A percentile compares a stretch with the other conserved stretches of the same genome.
Conservation (phyloP, 2,329 filamentous ascomycete genomes). For the Epichloe scottii region DNA sequence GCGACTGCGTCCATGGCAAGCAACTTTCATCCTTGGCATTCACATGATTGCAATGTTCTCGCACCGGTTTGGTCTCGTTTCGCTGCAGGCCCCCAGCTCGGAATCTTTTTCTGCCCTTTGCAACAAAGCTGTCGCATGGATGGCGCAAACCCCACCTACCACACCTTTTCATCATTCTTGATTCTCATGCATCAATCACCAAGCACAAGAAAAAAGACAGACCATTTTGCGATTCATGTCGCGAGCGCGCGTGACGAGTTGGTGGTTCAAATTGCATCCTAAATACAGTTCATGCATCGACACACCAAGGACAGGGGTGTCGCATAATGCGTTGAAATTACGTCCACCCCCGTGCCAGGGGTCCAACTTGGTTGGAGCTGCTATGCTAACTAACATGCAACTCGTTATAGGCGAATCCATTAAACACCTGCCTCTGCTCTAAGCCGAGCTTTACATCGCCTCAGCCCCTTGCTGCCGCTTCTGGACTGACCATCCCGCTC, state of each 20-base stretch:
- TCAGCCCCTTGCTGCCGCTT: constrained; percentile 78
- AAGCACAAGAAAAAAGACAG: neutral
- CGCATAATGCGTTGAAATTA: constrained; percentile 4
- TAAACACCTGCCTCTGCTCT: constrained; percentile 89
- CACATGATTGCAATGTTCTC: neutral
- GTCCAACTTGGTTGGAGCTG: neutral
- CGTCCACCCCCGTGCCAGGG: neutral
- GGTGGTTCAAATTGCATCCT: neutral
- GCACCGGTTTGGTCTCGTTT: neutral
- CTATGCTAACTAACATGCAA: constrained; percentile 5
- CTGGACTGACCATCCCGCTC: constrained; percentile 89
- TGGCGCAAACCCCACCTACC: neutral
- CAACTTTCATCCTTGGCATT: neutral
- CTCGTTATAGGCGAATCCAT: constrained; percentile 63
- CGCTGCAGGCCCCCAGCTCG: too few species aligned
- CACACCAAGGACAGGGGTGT: neutral
- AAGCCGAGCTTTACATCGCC: constrained; percentile 89
- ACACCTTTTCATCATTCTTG: neutral
- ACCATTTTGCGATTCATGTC: neutral
- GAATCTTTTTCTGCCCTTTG: neutral
- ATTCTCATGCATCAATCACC: neutral
- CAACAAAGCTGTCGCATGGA: neutral
- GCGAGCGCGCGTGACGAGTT: neutral
- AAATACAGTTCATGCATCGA: neutral
- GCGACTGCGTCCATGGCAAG: neutral